Percentiles rank a stretch among this genome's conserved stretches.
Evolutionary conservation across 176 grass and related monocot genomes (phyloP).

Genomic region (Avena eriantha): DNA sequence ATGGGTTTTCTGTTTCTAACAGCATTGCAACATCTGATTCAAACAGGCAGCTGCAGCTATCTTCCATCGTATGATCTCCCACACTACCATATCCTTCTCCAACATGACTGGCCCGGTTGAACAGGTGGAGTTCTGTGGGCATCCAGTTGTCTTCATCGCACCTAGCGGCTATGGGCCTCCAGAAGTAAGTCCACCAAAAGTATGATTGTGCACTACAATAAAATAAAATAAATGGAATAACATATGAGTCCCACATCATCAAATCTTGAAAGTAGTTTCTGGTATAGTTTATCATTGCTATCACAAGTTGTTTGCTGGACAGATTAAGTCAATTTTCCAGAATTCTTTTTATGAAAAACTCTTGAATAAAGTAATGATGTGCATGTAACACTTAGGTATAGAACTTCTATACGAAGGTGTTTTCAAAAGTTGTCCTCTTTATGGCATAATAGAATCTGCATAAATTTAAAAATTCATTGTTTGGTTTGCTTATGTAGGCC

Average conservation of each 20-base stretch:
- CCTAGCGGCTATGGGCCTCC: slow-evolving; percentile 83
- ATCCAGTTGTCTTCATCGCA: slow-evolving; percentile 78
- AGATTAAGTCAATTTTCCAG: neutral
- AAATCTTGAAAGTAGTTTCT: neutral
- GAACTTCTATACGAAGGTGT: neutral
- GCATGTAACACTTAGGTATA: neutral
- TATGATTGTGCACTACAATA: neutral
- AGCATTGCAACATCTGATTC: slow-evolving; percentile 30
- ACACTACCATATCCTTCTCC: slow-evolving; percentile 88
- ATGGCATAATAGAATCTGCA: neutral
- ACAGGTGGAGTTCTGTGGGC: slow-evolving; percentile 71
- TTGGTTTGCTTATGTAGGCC: slow-evolving; percentile 66
- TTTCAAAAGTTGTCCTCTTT: neutral
- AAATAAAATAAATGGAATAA: neutral
- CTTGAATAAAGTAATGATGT: neutral
- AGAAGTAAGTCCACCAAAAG: slow-evolving; percentile 58
- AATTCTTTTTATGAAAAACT: neutral
- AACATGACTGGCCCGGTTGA: slow-evolving; percentile 80
- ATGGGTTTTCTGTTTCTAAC: slow-evolving; percentile 16
- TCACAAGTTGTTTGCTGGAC: neutral
- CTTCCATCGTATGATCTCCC: slow-evolving; percentile 61
- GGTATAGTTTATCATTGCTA: neutral
- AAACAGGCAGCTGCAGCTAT: slow-evolving; percentile 57
- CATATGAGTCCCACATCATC: neutral
- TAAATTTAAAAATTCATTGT: slow-evolving; percentile 1